Base-by-base conservation (phyloP, 148 eudicot species). In the Chenopodium suecicum region DNA sequence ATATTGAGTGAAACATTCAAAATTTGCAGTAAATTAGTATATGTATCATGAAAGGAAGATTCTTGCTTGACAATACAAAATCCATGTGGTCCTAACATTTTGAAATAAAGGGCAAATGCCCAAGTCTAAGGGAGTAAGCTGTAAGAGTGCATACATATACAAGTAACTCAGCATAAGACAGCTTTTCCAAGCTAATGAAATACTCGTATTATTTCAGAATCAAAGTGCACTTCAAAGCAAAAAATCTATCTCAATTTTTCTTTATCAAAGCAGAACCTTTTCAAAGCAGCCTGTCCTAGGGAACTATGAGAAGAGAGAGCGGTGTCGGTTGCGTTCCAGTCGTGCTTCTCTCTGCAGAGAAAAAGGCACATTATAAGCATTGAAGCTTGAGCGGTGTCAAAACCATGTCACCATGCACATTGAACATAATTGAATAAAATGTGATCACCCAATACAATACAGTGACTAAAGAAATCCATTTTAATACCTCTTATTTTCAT, bases 291-390 rank as follows among this genome's bases (percentile, higher is more conserved):
- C 68, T 79, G 74, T 56, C 64, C 63, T 32, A 17, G 60, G 70
- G 20, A 41, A 37, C 88, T 90, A 90, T 46, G 95, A 90, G 80
- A 93, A 93, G 16, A 93, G 73, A 25, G 98, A 90, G 47, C 95
- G 92, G 72, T 37, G 88, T 78, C 82, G 46, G 80, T 93, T 92
- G 81, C 94, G 97, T 79, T 93, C 95, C 85, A 93, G 75, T 58
- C 98, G 89, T 81, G 98, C 95, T 88, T 89, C 91, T 87, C 98
- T 93, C 98, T 93, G 92, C 77, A 80, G 27, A 34, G 63, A 22
- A 79, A 8, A 79, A 44, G 69, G 12, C 37, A 69, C 7, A 4
- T 44, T 25, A 77, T 32, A 60, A 69, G 79, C 27, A 44, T 2
- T 20, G 52, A 65, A 34, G 62, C 23, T 41, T 31, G 52, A 9